Base-by-base conservation (phyloP, 1,139 yeast genomes). In the Nakaseomyces bracarensis region DNA sequence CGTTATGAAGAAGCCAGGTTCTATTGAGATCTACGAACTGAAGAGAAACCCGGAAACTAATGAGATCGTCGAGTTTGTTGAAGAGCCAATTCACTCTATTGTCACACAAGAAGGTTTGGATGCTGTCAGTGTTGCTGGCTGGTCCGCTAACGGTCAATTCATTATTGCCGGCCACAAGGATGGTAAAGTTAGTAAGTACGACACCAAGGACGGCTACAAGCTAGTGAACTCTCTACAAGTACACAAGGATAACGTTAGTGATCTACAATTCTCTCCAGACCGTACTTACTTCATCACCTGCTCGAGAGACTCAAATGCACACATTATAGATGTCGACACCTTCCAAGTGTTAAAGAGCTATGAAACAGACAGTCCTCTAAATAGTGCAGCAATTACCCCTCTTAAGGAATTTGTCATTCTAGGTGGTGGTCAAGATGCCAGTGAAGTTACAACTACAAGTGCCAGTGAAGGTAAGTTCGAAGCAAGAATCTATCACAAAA, bases 401-500 rank as follows among this genome's bases (percentile, higher is more conserved):
- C 71, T 79, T 45, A 91, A 93, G 68, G 93, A 91, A 62, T 89
- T 82, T 62, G 85, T 91, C 49, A 82, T 91, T 43, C 74, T 93
- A 51, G 98, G 98, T 44, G 99, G 99, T 68, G 99, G 99, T 77
- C 98, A 91, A 71, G 97, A 89, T 63, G 98, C 98, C 33, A 79
- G 89, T 67, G 94, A 89, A 65, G 99, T 91, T 63, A 91, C 99
- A 38, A 91, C 97, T 22, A 87, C 97, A 33, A 77, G 93, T 38
- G 82, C 93, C 49, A 75, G 84, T 43, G 96, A 91, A 66, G 98
- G 98, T 70, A 86, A 86, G 63, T 91, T 91, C 66, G 98, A 91
- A 69, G 94, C 97, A 36, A 78, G 96, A 68, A 84, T 91, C 65
- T 87, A 82, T 69, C 97, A 93, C 68, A 91, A 91, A 70, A 76